Evolutionary conservation across 352 stramenopile species (phyloP).

Genomic region (Globisporangium okanoganense): DNA sequence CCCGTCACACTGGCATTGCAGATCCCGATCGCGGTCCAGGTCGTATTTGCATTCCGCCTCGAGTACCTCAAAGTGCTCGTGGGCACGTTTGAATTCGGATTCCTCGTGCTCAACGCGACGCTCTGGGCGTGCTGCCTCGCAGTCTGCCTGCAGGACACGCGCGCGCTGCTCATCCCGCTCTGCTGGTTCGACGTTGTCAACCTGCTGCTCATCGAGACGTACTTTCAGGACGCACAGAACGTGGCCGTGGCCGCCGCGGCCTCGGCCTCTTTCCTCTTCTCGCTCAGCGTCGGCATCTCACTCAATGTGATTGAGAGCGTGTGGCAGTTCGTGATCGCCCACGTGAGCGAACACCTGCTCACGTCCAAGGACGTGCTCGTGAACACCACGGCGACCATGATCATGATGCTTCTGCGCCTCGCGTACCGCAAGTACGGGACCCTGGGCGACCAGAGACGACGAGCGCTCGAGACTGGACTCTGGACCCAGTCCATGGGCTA

Average conservation of each 20-base stretch:
- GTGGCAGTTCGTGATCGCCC: neutral
- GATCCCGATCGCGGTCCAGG: neutral
- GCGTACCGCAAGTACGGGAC: conserved; percentile 6
- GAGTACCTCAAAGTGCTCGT: conserved; percentile 7
- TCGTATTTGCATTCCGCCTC: conserved; percentile 6
- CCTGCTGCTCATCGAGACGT: conserved; percentile 12
- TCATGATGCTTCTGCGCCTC: conserved; percentile 11
- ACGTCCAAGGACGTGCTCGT: conserved; percentile 12
- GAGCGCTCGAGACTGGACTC: neutral
- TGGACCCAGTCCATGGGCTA: conserved; percentile 13
- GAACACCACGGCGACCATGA: conserved; percentile 18
- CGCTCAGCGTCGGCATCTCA: neutral
- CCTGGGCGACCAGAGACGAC: neutral
- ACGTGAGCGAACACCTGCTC: neutral
- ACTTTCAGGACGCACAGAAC: conserved; percentile 3
- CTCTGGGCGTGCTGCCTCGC: conserved; percentile 4
- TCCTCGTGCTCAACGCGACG: conserved; percentile 4
- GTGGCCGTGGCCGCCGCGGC: neutral
- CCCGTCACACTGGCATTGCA: conserved; percentile 7
- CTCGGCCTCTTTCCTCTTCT: conserved; percentile 5
- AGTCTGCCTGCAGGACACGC: conserved; percentile 4
- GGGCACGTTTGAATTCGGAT: conserved; percentile 10
- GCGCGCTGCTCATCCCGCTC: conserved; percentile 4
- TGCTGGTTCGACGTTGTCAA: conserved; percentile 15
- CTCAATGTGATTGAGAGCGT: neutral